Conservation (phyloP, 2,329 filamentous ascomycete species). For the Aspergillaceae sp. region DNA sequence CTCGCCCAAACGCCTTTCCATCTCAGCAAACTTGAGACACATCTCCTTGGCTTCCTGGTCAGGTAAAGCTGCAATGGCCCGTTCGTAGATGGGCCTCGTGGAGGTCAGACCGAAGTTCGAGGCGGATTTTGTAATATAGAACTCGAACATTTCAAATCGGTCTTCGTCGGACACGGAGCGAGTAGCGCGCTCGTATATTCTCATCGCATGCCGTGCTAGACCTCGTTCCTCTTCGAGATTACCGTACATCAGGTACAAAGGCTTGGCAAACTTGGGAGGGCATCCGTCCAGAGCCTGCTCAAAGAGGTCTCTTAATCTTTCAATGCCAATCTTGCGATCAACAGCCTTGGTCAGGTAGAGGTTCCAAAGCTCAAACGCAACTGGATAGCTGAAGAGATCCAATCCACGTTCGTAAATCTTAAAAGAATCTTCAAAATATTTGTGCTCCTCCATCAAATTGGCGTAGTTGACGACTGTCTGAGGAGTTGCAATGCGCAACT, state of each 20-base stretch:
- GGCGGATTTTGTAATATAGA: conserved; percentile 97
- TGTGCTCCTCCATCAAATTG: conserved; percentile 85
- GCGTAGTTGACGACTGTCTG: conserved; percentile 99
- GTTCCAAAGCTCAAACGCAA: conserved; percentile 98
- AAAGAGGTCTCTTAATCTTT: conserved; percentile 86
- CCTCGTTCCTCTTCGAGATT: conserved; percentile 93
- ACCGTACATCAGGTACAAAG: conserved; percentile 96
- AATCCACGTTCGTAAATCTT: conserved; percentile 94
- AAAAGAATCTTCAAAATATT: conserved; percentile 95
- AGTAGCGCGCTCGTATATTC: conserved; percentile 95
- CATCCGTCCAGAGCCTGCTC: conserved; percentile 94
- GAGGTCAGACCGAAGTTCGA: conserved; percentile 96
- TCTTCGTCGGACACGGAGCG: conserved; percentile 92
- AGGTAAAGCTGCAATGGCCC: conserved; percentile 85
- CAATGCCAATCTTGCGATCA: conserved; percentile 90
- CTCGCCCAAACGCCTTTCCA: conserved; percentile 84
- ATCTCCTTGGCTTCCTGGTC: conserved; percentile 91
- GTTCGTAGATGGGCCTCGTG: conserved; percentile 90
- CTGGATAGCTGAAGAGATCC: conserved; percentile 96
- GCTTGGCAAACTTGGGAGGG: conserved; percentile 91
- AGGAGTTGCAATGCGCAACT: conserved; percentile 92
- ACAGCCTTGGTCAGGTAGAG: conserved; percentile 95
- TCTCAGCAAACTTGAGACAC: conserved; percentile 97
- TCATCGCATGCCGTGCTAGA: conserved; percentile 91
- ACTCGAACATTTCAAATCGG: conserved; percentile 94